phyloP scores from a whole-genome alignment of 805 yeast species.

The Blastobotrys americana region DNA sequence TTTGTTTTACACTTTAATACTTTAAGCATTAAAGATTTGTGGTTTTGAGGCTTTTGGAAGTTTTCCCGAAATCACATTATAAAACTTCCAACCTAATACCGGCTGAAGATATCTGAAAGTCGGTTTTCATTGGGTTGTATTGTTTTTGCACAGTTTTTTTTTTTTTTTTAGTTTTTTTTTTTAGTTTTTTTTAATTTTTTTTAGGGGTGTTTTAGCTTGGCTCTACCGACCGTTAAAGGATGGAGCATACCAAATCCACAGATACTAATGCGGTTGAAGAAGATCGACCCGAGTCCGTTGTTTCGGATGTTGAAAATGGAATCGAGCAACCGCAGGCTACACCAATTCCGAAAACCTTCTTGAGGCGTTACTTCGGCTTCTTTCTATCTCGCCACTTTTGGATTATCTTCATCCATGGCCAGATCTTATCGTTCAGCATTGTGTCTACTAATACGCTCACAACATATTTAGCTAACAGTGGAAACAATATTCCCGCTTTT shows the following conservation, averaged over 20 bases:
- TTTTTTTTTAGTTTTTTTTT: not conserved
- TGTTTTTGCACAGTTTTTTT: conserved; percentile 3
- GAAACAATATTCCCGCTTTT: conserved; percentile 38
- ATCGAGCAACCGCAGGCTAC: not conserved
- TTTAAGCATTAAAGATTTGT: no score
- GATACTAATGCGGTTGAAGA: not conserved
- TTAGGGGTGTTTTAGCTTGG: no score
- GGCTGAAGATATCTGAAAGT: not conserved
- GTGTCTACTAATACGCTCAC: conserved; percentile 40
- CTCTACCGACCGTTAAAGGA: no score
- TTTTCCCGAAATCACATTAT: conserved; percentile 7
- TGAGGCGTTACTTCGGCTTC: conserved; percentile 20
- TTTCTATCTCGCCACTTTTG: conserved; percentile 33
- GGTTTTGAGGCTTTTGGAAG: conserved; percentile 13
- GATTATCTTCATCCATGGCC: conserved; percentile 37
- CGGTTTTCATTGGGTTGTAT: not conserved
- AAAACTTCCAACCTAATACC: conserved; percentile 5
- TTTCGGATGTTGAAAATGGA: not conserved
- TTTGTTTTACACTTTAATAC: no score
- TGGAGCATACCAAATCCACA: no score
- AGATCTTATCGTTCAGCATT: conserved; percentile 35
- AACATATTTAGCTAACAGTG: conserved; percentile 33
- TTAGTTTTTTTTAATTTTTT: no score
- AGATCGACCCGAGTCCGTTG: not conserved
- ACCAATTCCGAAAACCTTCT: not conserved